Base-by-base conservation (phyloP, 257 asterid species). In the Jaltomata sinuosa region DNA sequence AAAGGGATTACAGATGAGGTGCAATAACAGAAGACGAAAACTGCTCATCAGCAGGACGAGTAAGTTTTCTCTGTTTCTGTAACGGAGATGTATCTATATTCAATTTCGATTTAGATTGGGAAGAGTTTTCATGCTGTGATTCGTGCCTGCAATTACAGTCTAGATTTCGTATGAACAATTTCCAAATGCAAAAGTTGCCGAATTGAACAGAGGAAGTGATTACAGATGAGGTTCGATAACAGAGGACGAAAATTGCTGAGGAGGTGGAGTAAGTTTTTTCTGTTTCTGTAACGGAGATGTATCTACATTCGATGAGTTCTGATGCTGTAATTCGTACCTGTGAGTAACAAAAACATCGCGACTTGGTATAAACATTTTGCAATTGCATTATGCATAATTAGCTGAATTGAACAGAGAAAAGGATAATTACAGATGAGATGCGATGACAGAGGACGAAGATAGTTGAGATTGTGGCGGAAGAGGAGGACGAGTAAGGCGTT, bases 401-500 rank as follows among this genome's bases (percentile, higher is more conserved):
- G 76, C 47, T 67, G 15, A 67, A 29, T 67, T 67, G 76, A 67
- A 32, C 47, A 67, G 47, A 14, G 25, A 45, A 80, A 32, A 34
- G 14, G 47, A 18, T 31, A 32, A 32, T 67, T 32, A 67, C 76
- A 67, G 45, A 32, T 67, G 76, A 32, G 11, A 9, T 62, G n/a
- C n/a, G 38, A 14, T 62, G 71, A 12, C 21, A 6, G 71, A 27
- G 71, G 71, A 62, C 1, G 71, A 62, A 15, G 72, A 64, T 25
- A 11, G 36, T 12, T 61, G n/a, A 38, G 42, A 38, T 38, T 38
- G 82, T 9, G 40, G n/a, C n/a, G n/a, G n/a, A n/a, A n/a, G 22
- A 42, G 47, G 64, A 54, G 89, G 89, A 32, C 89, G 89, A 79
- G 47, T 21, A 53, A 87, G 88, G 86, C 88, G 88, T 80, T 85